Evolutionary conservation across 2,329 filamentous ascomycete genomes (phyloP).

Genomic region (Diaporthe sp.): DNA sequence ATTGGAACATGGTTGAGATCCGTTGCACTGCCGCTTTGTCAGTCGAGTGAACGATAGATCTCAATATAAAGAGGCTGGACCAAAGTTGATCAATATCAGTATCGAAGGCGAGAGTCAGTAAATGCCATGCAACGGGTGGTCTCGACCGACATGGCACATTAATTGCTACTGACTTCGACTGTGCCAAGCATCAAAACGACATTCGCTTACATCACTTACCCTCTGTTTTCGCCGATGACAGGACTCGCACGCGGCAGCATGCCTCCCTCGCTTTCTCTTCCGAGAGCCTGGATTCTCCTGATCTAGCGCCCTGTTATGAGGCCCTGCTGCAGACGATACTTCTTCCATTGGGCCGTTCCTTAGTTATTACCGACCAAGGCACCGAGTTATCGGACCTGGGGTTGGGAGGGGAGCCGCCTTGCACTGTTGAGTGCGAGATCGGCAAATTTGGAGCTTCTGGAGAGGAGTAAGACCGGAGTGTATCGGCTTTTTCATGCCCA

Average conservation of each 20-base stretch:
- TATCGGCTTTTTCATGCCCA: not conserved
- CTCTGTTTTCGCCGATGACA: constrained; percentile 41
- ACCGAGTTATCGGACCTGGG: not conserved
- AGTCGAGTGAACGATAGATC: not conserved
- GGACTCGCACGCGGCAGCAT: constrained; percentile 35
- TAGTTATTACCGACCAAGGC: not conserved
- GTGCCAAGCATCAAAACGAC: not conserved
- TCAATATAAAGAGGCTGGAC: not conserved
- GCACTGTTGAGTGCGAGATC: not conserved
- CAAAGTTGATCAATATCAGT: not conserved
- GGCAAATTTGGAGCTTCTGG: not conserved
- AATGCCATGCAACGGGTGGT: not conserved
- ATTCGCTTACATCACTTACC: constrained; percentile 31
- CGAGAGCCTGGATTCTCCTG: constrained; percentile 35
- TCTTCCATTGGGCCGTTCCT: not conserved
- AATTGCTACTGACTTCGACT: no score
- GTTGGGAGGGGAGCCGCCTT: no score
- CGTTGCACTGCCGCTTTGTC: not conserved
- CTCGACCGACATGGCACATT: not conserved
- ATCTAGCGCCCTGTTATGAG: no score
- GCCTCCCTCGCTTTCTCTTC: constrained; percentile 37
- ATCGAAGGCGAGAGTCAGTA: not conserved
- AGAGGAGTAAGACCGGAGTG: not conserved
- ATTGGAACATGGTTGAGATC: not conserved
- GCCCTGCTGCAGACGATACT: not conserved